Conservation (phyloP, 176 grass and related monocot genomes). For the Panicum miliaceum region DNA sequence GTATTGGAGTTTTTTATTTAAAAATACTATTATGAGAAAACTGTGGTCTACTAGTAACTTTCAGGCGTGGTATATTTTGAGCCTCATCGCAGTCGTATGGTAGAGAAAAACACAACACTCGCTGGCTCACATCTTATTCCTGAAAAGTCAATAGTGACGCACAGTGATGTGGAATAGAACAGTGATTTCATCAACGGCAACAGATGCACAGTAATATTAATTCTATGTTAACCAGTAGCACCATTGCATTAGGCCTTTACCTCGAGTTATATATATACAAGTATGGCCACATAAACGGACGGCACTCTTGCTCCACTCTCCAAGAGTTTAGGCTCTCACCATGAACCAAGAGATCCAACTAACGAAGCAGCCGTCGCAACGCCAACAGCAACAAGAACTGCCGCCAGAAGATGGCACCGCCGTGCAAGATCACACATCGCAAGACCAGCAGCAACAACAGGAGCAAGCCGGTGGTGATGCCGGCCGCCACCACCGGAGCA, state of each 20-base stretch:
- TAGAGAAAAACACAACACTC: not conserved
- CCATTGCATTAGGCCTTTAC: not conserved
- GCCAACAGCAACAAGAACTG: not conserved
- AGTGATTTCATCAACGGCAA: too few relatives aligned
- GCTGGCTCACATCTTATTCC: not conserved
- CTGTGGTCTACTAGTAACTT: too few relatives aligned
- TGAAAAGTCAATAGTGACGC: not conserved
- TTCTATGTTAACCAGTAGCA: not conserved
- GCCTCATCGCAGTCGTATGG: not conserved
- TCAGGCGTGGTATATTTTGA: too few relatives aligned
- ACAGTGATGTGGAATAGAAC: not conserved
- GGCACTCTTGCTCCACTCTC: not conserved
- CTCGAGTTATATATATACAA: not conserved
- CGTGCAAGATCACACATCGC: not conserved
- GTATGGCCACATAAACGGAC: not conserved
- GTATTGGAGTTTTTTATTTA: too few relatives aligned
- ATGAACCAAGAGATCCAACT: slow-evolving; percentile 43
- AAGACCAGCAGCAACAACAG: not conserved
- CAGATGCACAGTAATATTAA: not conserved
- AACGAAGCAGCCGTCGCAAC: slow-evolving; percentile 22
- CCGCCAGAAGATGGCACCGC: not conserved
- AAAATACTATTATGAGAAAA: too few relatives aligned
- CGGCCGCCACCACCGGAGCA: not conserved
- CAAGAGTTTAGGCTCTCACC: not conserved
- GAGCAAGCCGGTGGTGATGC: not conserved